phyloP scores from a whole-genome alignment of 257 asterid genomes.

The Solanum gracilifrons region DNA sequence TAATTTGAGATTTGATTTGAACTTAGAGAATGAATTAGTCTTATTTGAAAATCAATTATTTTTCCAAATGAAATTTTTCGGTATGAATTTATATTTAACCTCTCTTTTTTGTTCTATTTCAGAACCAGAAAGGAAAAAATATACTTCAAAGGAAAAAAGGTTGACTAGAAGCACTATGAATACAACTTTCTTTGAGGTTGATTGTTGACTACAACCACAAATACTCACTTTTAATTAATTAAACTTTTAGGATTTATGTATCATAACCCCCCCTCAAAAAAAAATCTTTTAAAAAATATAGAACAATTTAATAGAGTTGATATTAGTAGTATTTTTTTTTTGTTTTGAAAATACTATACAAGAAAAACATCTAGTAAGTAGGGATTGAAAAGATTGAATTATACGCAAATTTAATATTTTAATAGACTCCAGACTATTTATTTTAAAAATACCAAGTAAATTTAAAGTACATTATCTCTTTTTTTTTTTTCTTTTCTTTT shows the following conservation, averaged over 20 bases:
- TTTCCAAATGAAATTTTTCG: too few species aligned
- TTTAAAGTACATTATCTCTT: neutral
- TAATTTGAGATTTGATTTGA: too few species aligned
- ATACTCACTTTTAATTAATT: neutral
- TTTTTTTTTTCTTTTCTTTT: neutral
- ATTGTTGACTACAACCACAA: neutral
- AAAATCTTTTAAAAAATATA: too few species aligned
- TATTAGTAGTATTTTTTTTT: neutral
- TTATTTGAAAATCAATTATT: too few species aligned
- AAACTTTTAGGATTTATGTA: neutral
- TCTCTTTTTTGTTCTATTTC: neutral
- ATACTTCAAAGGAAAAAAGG: neutral
- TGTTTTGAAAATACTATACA: neutral
- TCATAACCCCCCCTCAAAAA: neutral
- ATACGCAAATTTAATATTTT: neutral
- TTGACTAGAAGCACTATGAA: neutral
- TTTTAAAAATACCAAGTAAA: neutral
- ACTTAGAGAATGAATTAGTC: neutral
- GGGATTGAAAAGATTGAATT: neutral
- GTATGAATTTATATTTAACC: too few species aligned
- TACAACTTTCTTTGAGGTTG: neutral
- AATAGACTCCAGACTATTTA: neutral
- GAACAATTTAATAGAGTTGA: neutral
- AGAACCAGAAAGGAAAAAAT: neutral
- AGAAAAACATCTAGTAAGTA: neutral